phyloP scores from a whole-genome alignment of 768 basidiomycete species.

The Xerocomus spinulosus region DNA sequence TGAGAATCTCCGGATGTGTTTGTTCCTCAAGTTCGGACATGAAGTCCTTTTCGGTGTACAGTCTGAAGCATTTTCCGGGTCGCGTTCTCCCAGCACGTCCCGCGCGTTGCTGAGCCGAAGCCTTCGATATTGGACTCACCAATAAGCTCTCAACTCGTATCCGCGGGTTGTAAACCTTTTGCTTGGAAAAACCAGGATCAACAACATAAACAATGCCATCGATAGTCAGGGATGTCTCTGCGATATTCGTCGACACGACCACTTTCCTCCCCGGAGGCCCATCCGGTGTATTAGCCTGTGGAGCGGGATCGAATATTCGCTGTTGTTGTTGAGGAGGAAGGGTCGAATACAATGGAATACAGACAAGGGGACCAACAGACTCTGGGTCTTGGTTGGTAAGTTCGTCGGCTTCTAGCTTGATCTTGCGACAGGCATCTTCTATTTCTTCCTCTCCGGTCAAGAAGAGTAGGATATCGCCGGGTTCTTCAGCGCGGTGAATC shows the following conservation, averaged over 20 bases:
- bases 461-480: constrained; percentile 91
- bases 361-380: constrained; percentile 79
- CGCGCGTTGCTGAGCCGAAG: constrained; percentile 91
- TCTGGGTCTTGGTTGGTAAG: constrained; percentile 65
- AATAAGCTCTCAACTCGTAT: constrained; percentile 93
- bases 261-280: constrained; percentile 90
- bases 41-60: constrained; percentile 97
- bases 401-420: constrained; percentile 87
- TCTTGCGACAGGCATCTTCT: constrained; percentile 91
- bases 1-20: constrained; percentile 92
- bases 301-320: constrained; percentile 90
- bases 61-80: constrained; percentile 94
- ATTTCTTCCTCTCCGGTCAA: constrained; percentile 98
- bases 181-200: constrained; percentile 96
- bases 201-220: constrained; percentile 97
- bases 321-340: constrained; percentile 94
- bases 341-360: constrained; percentile 92
- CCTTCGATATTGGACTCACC: constrained; percentile 96
- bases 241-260: constrained; percentile 94
- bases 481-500: constrained; percentile 95
- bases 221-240: constrained; percentile 96
- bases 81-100: constrained; percentile 95
- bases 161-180: constrained; percentile 97
- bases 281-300: constrained; percentile 50
- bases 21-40: constrained; percentile 95